These are phyloP conservation scores for Beauveria asiatica DNA, from an alignment of 2,329 filamentous ascomycete species.

Conservation along the genomic window DNA sequence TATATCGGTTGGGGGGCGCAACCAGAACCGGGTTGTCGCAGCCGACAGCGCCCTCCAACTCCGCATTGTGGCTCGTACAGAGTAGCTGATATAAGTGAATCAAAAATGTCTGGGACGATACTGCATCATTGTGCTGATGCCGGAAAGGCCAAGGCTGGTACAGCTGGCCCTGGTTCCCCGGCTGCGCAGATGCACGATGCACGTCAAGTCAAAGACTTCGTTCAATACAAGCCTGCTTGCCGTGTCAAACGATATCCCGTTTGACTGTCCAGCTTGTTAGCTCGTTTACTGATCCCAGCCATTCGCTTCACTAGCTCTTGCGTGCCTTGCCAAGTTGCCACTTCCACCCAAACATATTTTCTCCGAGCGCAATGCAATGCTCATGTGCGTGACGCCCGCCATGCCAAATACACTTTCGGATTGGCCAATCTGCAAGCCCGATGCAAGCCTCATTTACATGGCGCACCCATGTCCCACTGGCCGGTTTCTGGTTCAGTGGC, in stretches of 20 bases:
- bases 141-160: background rate
- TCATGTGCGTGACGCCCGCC: background rate
- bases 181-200: background rate
- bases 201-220: background rate
- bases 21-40: background rate
- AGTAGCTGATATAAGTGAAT: background rate
- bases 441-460: conserved; percentile 3
- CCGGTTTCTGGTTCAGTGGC: background rate
- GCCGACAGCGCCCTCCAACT: background rate
- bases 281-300: background rate
- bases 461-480: background rate
- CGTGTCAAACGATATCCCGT: background rate
- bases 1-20: background rate
- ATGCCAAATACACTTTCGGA: background rate
- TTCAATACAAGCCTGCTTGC: background rate
- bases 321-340: background rate
- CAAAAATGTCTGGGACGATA: background rate
- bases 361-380: background rate
- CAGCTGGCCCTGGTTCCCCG: too few species aligned
- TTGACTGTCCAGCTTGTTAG: background rate
- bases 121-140: background rate
- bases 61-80: background rate
- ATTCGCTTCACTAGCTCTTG: background rate
- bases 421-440: background rate
- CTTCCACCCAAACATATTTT: background rate